These are phyloP conservation scores for Solanum paucissectum DNA, from an alignment of 257 asterid species.

Conservation along the genomic window DNA sequence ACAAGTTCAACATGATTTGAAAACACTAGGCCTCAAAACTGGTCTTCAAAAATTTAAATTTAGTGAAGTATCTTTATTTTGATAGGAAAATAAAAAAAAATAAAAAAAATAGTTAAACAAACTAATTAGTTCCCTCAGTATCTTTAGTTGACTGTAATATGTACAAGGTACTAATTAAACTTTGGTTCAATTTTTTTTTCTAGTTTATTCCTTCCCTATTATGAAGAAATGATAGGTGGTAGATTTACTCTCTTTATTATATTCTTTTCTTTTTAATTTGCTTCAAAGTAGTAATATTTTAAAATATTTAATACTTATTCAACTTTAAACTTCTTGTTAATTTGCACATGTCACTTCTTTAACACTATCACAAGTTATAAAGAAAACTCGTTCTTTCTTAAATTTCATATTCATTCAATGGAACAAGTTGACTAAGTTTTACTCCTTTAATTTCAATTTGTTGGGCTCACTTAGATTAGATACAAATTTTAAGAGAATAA, in stretches of 20 bases:
- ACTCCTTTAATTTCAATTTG: neutral
- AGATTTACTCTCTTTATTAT: neutral
- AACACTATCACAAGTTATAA: neutral
- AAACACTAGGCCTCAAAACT: conserved; percentile 50
- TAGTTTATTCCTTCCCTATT: neutral
- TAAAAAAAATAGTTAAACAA: neutral
- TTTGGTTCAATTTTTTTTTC: neutral
- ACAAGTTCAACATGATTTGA: conserved; percentile 50
- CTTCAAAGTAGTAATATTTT: neutral
- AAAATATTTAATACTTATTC: neutral
- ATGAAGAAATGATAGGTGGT: neutral
- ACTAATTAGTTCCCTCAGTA: neutral
- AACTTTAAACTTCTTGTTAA: neutral
- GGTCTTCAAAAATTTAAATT: conserved; percentile 55
- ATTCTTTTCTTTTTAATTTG: neutral
- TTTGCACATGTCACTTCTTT: neutral
- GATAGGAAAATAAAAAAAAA: too few species aligned
- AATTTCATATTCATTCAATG: neutral
- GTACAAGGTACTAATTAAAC: neutral
- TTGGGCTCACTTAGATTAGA: neutral
- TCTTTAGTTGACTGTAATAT: neutral
- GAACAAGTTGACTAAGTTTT: neutral
- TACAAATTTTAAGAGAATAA: too few species aligned
- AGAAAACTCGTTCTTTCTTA: neutral
- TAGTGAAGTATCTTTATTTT: neutral